Percentiles rank a stretch among this genome's conserved stretches.
phyloP scores from a whole-genome alignment of 345 rosid species.

The Alliaria petiolata region DNA sequence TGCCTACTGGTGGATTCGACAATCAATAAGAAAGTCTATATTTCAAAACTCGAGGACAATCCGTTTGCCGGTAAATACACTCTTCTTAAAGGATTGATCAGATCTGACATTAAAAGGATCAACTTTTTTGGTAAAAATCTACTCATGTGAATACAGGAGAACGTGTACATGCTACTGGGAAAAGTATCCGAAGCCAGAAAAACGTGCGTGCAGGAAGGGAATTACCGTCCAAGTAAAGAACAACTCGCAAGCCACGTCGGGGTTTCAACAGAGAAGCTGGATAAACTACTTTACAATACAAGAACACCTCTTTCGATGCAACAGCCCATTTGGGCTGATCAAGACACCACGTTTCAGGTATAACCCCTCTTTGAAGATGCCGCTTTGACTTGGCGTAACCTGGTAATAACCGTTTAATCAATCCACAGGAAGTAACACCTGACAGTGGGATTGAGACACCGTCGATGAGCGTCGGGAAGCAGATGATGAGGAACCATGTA shows the following conservation, averaged over 20 bases:
- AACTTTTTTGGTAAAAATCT: slow-evolving; percentile 19
- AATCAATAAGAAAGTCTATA: slow-evolving; percentile 65
- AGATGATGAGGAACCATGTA: slow-evolving; percentile 68
- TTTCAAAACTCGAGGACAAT: slow-evolving; percentile 74
- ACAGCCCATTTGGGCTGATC: slow-evolving; percentile 72
- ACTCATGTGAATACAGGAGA: slow-evolving; percentile 47
- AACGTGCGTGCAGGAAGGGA: slow-evolving; percentile 53
- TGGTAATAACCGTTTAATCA: slow-evolving; percentile 3
- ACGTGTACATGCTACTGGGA: slow-evolving; percentile 44
- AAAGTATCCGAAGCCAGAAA: slow-evolving; percentile 70
- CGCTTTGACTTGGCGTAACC: neutral
- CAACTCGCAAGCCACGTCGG: slow-evolving; percentile 66
- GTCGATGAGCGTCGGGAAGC: slow-evolving; percentile 48
- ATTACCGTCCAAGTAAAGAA: slow-evolving; percentile 52
- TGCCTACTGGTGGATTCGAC: slow-evolving; percentile 96
- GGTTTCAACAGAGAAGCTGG: slow-evolving; percentile 55
- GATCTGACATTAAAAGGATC: too few species aligned
- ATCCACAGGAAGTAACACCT: slow-evolving; percentile 60
- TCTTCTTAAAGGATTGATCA: neutral
- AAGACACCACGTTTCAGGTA: slow-evolving; percentile 77
- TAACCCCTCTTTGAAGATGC: slow-evolving; percentile 1
- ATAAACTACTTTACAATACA: slow-evolving; percentile 43
- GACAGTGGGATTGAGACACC: slow-evolving; percentile 67
- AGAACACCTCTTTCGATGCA: slow-evolving; percentile 73
- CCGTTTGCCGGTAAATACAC: slow-evolving; percentile 71